phyloP scores from a whole-genome alignment of 352 stramenopile species.

The Phytophthora melonis region DNA sequence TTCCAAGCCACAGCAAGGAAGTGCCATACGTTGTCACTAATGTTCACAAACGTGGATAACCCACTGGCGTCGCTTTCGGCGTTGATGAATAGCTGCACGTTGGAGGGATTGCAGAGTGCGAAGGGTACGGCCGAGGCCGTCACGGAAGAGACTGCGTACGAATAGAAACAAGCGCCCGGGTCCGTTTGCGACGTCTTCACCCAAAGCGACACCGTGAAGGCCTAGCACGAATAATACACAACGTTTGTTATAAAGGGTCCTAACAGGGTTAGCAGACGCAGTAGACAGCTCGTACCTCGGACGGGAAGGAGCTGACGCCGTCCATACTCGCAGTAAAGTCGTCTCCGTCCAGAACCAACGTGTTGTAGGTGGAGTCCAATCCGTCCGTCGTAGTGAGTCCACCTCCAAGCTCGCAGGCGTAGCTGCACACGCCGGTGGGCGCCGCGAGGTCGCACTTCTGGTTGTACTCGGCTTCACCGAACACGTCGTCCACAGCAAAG shows the following conservation, averaged over 20 bases:
- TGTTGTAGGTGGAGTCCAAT: constrained; percentile 36
- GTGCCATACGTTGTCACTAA: constrained; percentile 77
- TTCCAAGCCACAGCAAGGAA: constrained; percentile 72
- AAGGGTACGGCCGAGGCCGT: constrained; percentile 40
- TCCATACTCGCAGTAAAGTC: constrained; percentile 55
- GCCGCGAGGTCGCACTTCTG: constrained; percentile 69
- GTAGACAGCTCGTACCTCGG: constrained; percentile 32
- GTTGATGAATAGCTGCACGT: constrained; percentile 63
- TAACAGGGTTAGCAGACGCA: neutral
- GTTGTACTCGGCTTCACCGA: constrained; percentile 73
- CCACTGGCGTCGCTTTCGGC: constrained; percentile 35
- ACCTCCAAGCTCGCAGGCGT: constrained; percentile 59
- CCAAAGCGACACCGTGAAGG: constrained; percentile 70
- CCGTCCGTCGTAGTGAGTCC: constrained; percentile 30
- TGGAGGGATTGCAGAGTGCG: constrained; percentile 69
- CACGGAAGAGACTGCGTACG: constrained; percentile 40
- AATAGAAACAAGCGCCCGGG: constrained; percentile 51
- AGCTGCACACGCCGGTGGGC: constrained; percentile 59
- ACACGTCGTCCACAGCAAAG: constrained; percentile 66
- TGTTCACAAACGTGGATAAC: constrained; percentile 66
- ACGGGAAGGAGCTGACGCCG: constrained; percentile 50
- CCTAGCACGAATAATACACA: constrained; percentile 30
- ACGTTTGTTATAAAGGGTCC: constrained; percentile 3
- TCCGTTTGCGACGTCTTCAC: constrained; percentile 55
- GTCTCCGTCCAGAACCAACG: constrained; percentile 46